Base-by-base conservation (phyloP, 306 rosid genomes). In the Rubus idaeus region DNA sequence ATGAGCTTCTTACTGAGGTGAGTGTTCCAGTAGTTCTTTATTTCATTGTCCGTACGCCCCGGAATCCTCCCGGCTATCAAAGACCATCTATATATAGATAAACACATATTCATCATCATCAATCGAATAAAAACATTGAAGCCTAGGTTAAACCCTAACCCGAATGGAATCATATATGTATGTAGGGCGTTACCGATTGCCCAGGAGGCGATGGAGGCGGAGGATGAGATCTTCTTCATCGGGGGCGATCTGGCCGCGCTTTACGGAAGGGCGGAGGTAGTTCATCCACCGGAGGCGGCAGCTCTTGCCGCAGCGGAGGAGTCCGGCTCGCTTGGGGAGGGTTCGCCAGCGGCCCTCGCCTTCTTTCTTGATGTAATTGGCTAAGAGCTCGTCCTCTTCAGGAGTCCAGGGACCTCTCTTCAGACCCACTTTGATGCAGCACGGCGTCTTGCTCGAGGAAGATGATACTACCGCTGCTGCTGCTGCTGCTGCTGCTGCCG, bases 281-380 rank as follows among this genome's bases (percentile, higher is more conserved):
- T 93, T 93, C 96, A 93, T 93, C 98, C 98, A 93, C 0, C 98
- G 94, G 68, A 93, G 98, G 13, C 98, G 90, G 66, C 98, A 93
- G 86, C 98, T 93, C 77, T 93, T 93, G 4, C 98, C 98, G 63
- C 98, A 93, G 5, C 98, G 90, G 72, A 85, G 94, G 18, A 93
- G 89, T 0, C 96, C 98, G 0, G 98, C 98, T 1, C 91, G 55
- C 57, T 89, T 90, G 0, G 98, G 98, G 0, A 93, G 90, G 0
- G 98, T 93, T 3, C 98, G 78, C 98, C 98, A 93, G 1, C 91
- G 88, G 0, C 98, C 98, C 71, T 90, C 98, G 0, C 98, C 98
- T 83, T 90, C 98, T 75, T 73, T 89, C 9, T 78, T 80, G 21
- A 93, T 89, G 86, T 78, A 90, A 8, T 64, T 80, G 0, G 89